Base-by-base conservation (phyloP, 768 basidiomycete species). In the Rhizopogon sp. region DNA sequence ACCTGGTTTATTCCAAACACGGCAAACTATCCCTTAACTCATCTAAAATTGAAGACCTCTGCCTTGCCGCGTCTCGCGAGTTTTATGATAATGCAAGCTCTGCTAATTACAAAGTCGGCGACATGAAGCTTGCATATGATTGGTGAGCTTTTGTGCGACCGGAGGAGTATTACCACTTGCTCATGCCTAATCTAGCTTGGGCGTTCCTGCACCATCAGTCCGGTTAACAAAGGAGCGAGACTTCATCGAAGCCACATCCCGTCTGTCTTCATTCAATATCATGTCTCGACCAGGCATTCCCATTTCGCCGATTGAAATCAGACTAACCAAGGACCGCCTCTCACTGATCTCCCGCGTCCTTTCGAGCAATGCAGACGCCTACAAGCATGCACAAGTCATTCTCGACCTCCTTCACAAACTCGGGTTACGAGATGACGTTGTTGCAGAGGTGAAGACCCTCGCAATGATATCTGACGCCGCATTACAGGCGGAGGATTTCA, bases 231-330 rank as follows among this genome's bases (percentile, higher is more conserved):
- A 74, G 56, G 93, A 98, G 67, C 87, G 85, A 54, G 88, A 93
- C 53, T 99, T 98, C 70, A 97, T 99, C 58, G 95, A 98, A 73
- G 97, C 97, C 2, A 99, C 97, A 1, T 96, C 93, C 25, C 87
- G 92, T 2, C 85, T 99, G 10, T 84, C 87, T n/a, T 93, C 96
- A 3, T 99, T 92, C 77, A 90, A 91, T 55, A 79, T 96, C 56
- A 77, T 77, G 66, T 85, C 92, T 22, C 78, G 83, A 5, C 81
- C 85, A 8, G 87, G 90, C 44, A 81, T 87, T 42, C 80, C 85
- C 6, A 85, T 98, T 50, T 82, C 93, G 8, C 96, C 96, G 0
- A 83, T 97, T 56, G 95, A 98, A 69, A 93, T 99, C 57, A 87
- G 96, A 8, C 79, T 97, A 20, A 90, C 91, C 33, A 90, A 89